phyloP scores from a whole-genome alignment of 768 basidiomycete genomes.

The Psilocybe tampanensis region DNA sequence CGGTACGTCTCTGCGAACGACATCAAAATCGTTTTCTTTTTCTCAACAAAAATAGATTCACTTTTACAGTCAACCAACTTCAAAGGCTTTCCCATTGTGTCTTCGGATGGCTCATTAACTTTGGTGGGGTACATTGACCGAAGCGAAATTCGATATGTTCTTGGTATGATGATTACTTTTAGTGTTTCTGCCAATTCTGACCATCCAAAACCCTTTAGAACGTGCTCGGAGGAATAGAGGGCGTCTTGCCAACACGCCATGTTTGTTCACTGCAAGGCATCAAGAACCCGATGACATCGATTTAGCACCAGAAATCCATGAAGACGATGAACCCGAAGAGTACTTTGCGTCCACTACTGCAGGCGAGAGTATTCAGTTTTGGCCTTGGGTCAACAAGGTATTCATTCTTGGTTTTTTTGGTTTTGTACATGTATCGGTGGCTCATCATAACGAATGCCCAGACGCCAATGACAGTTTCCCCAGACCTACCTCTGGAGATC shows the following conservation, averaged over 20 bases:
- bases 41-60: conserved; percentile 49
- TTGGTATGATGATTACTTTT: conserved; percentile 53
- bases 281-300: conserved; percentile 55
- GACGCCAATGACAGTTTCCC: conserved; percentile 94
- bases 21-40: background rate
- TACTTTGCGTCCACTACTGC: conserved; percentile 62
- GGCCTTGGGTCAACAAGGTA: conserved; percentile 97
- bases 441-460: conserved; percentile 31
- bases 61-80: conserved; percentile 72
- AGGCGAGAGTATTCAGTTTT: conserved; percentile 64
- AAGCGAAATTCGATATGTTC: conserved; percentile 80
- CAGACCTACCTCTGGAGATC: conserved; percentile 91
- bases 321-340: conserved; percentile 63
- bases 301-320: conserved; percentile 60
- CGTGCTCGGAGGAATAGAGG: conserved; percentile 67
- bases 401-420: conserved; percentile 13
- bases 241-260: conserved; percentile 64
- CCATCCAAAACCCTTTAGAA: conserved; percentile 46
- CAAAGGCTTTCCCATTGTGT: conserved; percentile 91
- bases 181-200: background rate
- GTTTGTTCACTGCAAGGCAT: conserved; percentile 66
- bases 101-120: conserved; percentile 55
- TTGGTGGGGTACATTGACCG: conserved; percentile 89
- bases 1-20: conserved; percentile 51
- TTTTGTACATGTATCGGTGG: background rate